Base-by-base conservation (phyloP, 257 asterid species). In the Penstemon davidsonii region DNA sequence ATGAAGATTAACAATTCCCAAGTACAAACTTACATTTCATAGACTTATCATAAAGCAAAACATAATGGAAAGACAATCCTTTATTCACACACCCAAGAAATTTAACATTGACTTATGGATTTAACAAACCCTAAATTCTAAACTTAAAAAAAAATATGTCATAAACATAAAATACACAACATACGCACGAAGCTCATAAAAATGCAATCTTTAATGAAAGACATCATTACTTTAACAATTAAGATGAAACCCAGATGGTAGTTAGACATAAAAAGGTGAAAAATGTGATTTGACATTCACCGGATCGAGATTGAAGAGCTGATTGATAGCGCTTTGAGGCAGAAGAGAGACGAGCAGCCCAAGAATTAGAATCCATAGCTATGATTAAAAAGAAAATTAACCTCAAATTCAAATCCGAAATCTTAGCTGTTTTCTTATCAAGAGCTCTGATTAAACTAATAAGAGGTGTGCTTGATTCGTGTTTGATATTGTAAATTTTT, bases 281-380 rank as follows among this genome's bases (percentile, higher is more conserved):
- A 38, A 52, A 65, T 39, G 44, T 12, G 19, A 38, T 7, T 33
- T 1, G 13, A 0, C 19, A 19, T 54, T 60, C 55, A 87, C 89
- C 89, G 75, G 96, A 89, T 92, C 96, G 94, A 80, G 98, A 85
- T 76, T 85, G 96, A 66, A 83, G 82, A 77, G 88, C 89, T 42
- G 96, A 87, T 79, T 85, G 91, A 70, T 81, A 83, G 47, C 86
- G 78, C 82, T 71, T 83, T 67, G 98, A 84, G 60, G 92, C 86
- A 74, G 92, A 91, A 66, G 93, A 81, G 42, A 87, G 77, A 79
- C 94, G 95, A 80, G 86, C 87, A 73, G 89, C 88, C 94, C 94
- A 89, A 70, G 91, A 91, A 84, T 85, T 84, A 81, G 90, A 79
- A 77, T 89, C 98, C 98, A 91, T 91, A 72, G 71, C 74, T 83